Evolutionary conservation across 768 basidiomycete genomes (phyloP), one percentile per base, ranked within the genome.

Genomic region (Neoboletus magnificus): DNA sequence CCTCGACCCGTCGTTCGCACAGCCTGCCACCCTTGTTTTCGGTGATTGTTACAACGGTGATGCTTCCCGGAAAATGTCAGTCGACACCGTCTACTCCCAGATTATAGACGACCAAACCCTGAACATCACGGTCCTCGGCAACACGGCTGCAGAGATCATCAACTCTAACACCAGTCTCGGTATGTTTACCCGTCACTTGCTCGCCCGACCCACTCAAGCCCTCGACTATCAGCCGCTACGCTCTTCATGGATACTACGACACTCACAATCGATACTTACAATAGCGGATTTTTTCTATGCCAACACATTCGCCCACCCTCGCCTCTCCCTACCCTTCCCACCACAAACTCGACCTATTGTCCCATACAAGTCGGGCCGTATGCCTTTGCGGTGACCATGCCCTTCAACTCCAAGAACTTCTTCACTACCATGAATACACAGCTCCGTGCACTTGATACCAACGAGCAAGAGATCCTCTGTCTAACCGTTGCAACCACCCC

Each of bases 391-490:
- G 77, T 91, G 12, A 79, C 86, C 18, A 83, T 92, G 39, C 84
- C 84, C 6, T 82, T 89, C 66, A 77, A 81, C 35, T 63, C 75
- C 42, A 76, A 81, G 56, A 87, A 89, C 66, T 81, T 85, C 16
- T 77, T 98, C 42, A 91, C 90, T 13, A 95, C 95, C 11, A 79
- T 96, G 53, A 79, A 82, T 58, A 97, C 95, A 1, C 85, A 85
- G 22, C 73, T 99, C 23, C 86, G 91, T 44, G 89, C 94, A 9
- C 88, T 98, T 23, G 97, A 99, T 73, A 86, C 94, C 0, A 85
- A 82, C 42, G 83, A 87, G 50, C 78, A 83, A 33, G 91, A 94
- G 62, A 79, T 98, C 42, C 73, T 94, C 3, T 99, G 97, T 68
- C 64, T 95, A 44, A 85, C 89, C 59, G 74, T 98, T 18, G 65